phyloP scores from a whole-genome alignment of 768 basidiomycete species.

The Pulveroboletus sp. region DNA sequence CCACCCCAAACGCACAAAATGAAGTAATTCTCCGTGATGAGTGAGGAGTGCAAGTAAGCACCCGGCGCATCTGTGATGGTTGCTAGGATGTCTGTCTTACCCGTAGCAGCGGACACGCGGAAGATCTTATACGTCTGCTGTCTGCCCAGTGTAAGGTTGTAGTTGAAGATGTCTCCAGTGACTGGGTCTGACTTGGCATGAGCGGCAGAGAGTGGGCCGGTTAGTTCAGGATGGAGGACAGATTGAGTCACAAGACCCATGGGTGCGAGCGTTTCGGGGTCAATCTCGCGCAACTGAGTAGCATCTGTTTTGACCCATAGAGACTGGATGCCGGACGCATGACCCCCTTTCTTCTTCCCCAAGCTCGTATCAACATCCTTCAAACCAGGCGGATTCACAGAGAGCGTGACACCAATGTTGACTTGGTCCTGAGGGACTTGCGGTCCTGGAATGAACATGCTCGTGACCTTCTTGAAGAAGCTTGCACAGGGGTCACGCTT shows the following conservation, averaged over 20 bases:
- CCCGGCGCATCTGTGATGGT: constrained; percentile 35
- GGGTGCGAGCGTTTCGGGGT: constrained; percentile 36
- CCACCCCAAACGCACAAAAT: constrained; percentile 34
- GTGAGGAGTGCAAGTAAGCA: constrained; percentile 37
- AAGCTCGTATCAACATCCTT: constrained; percentile 19
- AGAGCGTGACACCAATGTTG: constrained; percentile 28
- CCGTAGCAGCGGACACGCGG: constrained; percentile 29
- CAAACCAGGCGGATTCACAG: constrained; percentile 27
- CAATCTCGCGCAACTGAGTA: constrained; percentile 27
- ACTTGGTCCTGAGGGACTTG: background rate
- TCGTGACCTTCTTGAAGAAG: constrained; percentile 31
- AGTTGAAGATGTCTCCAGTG: constrained; percentile 36
- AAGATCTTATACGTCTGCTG: constrained; percentile 32
- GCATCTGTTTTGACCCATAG: constrained; percentile 33
- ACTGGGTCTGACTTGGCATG: constrained; percentile 35
- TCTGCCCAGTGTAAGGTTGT: constrained; percentile 27
- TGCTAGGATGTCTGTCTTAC: constrained; percentile 32
- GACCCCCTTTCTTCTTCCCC: constrained; percentile 18
- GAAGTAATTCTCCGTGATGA: constrained; percentile 35
- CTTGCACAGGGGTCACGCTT: constrained; percentile 30
- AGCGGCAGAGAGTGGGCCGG: constrained; percentile 32
- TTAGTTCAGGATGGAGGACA: constrained; percentile 30
- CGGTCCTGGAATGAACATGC: constrained; percentile 23
- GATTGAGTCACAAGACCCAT: constrained; percentile 27
- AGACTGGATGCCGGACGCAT: constrained; percentile 23